A percentile compares a stretch with the other conserved stretches of the same genome.
phyloP scores from a whole-genome alignment of 1,284 basidiomycete species.

The Ustilago nuda region DNA sequence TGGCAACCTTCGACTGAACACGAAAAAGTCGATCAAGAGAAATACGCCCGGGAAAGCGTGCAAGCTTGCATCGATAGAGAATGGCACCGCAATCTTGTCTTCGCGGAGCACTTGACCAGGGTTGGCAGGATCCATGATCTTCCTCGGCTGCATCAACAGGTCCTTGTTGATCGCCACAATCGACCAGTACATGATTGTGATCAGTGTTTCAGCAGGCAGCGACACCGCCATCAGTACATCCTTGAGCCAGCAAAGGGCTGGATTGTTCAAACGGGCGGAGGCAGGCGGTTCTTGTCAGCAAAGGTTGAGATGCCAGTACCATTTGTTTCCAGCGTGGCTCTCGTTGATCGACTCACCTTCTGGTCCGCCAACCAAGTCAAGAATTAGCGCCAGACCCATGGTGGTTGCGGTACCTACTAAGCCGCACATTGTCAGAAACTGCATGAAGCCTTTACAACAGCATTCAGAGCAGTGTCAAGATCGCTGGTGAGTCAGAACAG shows the following conservation, averaged over 20 bases:
- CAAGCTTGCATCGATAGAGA: constrained; percentile 50
- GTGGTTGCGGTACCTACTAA: constrained; percentile 20
- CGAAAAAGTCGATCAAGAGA: constrained; percentile 44
- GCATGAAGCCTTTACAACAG: constrained; percentile 21
- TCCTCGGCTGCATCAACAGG: constrained; percentile 46
- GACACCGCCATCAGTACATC: constrained; percentile 27
- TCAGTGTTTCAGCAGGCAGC: constrained; percentile 51
- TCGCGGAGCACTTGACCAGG: constrained; percentile 50
- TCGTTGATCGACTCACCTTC: constrained; percentile 18
- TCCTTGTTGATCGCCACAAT: constrained; percentile 44
- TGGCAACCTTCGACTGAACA: constrained; percentile 31
- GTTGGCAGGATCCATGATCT: constrained; percentile 46
- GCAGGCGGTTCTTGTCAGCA: neutral
- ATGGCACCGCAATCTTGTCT: constrained; percentile 44
- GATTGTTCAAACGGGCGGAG: no score
- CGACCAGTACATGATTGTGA: constrained; percentile 59
- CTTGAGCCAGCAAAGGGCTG: constrained; percentile 32
- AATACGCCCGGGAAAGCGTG: constrained; percentile 59
- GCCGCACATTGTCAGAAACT: constrained; percentile 49
- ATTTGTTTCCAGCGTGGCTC: neutral
- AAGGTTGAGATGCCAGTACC: neutral
- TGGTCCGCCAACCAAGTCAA: constrained; percentile 24
- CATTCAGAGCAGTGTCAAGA: neutral
- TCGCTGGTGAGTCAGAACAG: neutral
- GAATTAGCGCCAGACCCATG: constrained; percentile 22